These are phyloP conservation scores for Geosmithia putterillii DNA, from an alignment of 2,329 filamentous ascomycete species.

Conservation along the genomic window DNA sequence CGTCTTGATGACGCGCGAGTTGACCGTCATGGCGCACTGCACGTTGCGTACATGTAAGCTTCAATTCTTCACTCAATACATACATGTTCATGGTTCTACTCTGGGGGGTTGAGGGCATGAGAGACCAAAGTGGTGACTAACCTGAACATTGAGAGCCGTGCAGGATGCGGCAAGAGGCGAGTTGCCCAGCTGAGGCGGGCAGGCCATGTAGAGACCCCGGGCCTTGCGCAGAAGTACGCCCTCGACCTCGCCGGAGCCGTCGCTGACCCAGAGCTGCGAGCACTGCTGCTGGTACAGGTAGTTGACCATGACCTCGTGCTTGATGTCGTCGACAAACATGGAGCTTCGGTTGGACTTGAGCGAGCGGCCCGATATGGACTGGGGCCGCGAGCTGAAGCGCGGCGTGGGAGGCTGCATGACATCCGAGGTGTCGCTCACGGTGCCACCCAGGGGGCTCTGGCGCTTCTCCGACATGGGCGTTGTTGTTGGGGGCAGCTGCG, in stretches of 20 bases:
- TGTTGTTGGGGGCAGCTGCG: constrained; percentile 9
- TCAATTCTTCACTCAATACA: too few relatives aligned
- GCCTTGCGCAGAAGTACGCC: constrained; percentile 61
- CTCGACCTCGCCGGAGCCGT: constrained; percentile 55
- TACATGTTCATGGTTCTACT: too few relatives aligned
- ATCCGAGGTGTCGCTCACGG: constrained; percentile 31
- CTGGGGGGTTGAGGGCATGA: too few relatives aligned
- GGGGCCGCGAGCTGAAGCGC: constrained; percentile 35
- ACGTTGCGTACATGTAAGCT: too few relatives aligned
- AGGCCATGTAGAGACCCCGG: constrained; percentile 59
- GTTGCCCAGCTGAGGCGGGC: constrained; percentile 50
- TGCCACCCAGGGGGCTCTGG: background rate
- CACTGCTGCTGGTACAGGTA: constrained; percentile 74
- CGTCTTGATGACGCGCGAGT: constrained; percentile 67
- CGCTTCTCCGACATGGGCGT: constrained; percentile 10
- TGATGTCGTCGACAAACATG: constrained; percentile 56
- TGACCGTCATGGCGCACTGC: constrained; percentile 69
- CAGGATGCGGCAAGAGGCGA: constrained; percentile 55
- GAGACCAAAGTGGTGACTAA: constrained; percentile 23
- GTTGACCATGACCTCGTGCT: constrained; percentile 74
- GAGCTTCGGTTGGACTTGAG: constrained; percentile 31
- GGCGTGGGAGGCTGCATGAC: constrained; percentile 36
- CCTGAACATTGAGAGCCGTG: constrained; percentile 58
- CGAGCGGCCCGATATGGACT: constrained; percentile 38
- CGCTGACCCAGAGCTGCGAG: constrained; percentile 59